These are phyloP conservation scores for Fusarium lyarnte DNA, from an alignment of 2,329 filamentous ascomycete genomes.

Conservation along the genomic window DNA sequence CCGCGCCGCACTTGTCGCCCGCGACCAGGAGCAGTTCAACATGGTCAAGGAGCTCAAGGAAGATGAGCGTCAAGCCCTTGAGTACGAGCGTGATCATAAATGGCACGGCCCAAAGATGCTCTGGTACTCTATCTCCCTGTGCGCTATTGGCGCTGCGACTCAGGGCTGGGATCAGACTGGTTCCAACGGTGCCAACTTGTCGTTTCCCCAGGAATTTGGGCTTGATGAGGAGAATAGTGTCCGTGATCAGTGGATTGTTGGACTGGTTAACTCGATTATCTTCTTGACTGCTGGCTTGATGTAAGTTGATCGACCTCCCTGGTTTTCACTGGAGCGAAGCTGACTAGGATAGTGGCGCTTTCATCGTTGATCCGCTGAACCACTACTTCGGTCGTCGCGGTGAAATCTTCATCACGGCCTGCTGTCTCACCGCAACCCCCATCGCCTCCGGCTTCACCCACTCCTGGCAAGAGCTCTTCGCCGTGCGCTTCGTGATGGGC, in stretches of 20 bases:
- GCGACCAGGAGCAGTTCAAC: constrained; percentile 42
- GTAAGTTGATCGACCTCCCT: constrained; percentile 53
- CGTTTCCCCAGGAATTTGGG: constrained; percentile 60
- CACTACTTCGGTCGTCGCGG: constrained; percentile 72
- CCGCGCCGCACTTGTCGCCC: constrained; percentile 51
- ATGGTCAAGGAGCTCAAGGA: constrained; percentile 43
- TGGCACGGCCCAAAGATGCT: constrained; percentile 61
- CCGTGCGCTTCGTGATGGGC: constrained; percentile 73
- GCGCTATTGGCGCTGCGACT: constrained; percentile 65
- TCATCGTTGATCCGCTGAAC: constrained; percentile 64
- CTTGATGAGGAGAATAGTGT: constrained; percentile 47
- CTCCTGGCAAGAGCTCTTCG: constrained; percentile 72
- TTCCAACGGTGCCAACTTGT: constrained; percentile 68
- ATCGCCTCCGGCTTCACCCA: constrained; percentile 65
- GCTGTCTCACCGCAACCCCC: constrained; percentile 47
- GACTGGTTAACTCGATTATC: constrained; percentile 48
- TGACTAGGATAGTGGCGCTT: constrained; percentile 30
- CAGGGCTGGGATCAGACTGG: constrained; percentile 74
- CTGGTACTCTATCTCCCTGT: constrained; percentile 59
- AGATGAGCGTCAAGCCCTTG: constrained; percentile 48
- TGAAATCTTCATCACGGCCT: constrained; percentile 70
- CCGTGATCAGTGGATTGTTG: constrained; percentile 55
- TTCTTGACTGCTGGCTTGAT: constrained; percentile 63
- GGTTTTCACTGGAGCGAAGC: neutral
- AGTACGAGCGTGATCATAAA: constrained; percentile 64